A percentile compares a stretch with the other conserved stretches of the same genome.
Evolutionary conservation across 306 rosid genomes (phyloP).

Genomic region (Glycine latifolia): DNA sequence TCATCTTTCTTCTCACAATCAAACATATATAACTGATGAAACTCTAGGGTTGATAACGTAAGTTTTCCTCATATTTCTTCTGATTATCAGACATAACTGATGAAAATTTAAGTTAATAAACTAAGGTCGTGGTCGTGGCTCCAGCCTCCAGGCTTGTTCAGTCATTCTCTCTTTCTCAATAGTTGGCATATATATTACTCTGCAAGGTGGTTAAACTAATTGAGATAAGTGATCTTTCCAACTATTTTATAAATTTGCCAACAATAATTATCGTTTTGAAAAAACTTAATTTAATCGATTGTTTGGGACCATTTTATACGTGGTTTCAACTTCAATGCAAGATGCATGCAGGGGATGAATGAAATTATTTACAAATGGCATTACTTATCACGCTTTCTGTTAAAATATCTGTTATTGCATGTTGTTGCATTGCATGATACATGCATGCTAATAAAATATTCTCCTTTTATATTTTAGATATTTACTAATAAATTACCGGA

Average conservation of each 20-base stretch:
- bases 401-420: too few species aligned
- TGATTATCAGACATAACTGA: too few species aligned
- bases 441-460: neutral
- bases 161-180: too few species aligned
- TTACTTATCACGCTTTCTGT: neutral
- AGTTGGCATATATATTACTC: too few species aligned
- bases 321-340: neutral
- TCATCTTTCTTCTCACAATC: neutral
- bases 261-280: neutral
- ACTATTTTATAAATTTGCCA: neutral
- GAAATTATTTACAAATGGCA: neutral
- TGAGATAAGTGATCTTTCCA: too few species aligned
- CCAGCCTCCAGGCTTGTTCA: too few species aligned
- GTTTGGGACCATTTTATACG: neutral
- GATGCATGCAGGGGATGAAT: neutral
- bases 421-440: neutral
- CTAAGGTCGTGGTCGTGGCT: too few species aligned
- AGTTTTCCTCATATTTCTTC: too few species aligned
- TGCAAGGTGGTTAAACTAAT: too few species aligned
- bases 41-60: neutral
- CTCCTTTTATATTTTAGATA: too few species aligned
- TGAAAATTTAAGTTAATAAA: too few species aligned
- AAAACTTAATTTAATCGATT: neutral
- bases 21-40: neutral
- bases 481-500: neutral